A percentile compares a stretch with the other conserved stretches of the same genome.
phyloP scores from a whole-genome alignment of 352 stramenopile genomes.

The Phytophthora nicotianae region DNA sequence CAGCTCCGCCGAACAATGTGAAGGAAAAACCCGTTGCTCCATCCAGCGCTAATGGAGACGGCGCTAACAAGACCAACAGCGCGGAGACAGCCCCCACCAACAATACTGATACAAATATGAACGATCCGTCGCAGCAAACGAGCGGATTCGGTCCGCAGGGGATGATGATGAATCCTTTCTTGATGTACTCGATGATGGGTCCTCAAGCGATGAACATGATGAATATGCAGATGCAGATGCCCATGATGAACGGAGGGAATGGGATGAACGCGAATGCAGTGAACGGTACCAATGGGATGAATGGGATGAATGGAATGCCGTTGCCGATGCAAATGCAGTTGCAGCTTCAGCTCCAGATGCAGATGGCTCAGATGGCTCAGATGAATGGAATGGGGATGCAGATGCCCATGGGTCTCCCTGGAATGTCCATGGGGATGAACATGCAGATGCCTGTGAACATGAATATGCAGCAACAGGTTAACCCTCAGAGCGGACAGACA shows the following conservation, averaged over 20 bases:
- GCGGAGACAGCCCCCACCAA: slow-evolving; percentile 6
- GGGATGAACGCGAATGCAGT: slow-evolving; percentile 19
- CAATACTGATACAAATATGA: slow-evolving; percentile 17
- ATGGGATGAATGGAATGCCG: slow-evolving; percentile 41
- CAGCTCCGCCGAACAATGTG: not conserved
- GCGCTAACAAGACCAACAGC: slow-evolving; percentile 9
- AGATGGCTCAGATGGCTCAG: slow-evolving; percentile 49
- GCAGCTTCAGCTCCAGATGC: slow-evolving; percentile 41
- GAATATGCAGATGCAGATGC: slow-evolving; percentile 60
- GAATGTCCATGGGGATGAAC: slow-evolving; percentile 52
- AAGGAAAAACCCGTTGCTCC: slow-evolving; percentile 17
- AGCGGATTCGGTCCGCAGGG: slow-evolving; percentile 35
- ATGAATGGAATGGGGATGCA: slow-evolving; percentile 63
- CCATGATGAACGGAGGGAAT: slow-evolving; percentile 31
- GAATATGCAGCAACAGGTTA: slow-evolving; percentile 40
- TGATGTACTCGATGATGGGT: slow-evolving; percentile 88
- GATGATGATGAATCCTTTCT: slow-evolving; percentile 86
- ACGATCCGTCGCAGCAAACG: slow-evolving; percentile 24
- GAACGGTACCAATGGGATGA: slow-evolving; percentile 13
- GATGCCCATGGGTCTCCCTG: slow-evolving; percentile 53
- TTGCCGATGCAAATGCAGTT: slow-evolving; percentile 47
- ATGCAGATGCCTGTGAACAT: slow-evolving; percentile 56
- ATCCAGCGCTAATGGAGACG: slow-evolving; percentile 3
- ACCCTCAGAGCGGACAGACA: slow-evolving; percentile 34
- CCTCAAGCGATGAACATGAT: slow-evolving; percentile 45